Evolutionary conservation across 805 yeast species (phyloP), one percentile per base, ranked within the genome.

Genomic region (Candida dajiaensis): DNA sequence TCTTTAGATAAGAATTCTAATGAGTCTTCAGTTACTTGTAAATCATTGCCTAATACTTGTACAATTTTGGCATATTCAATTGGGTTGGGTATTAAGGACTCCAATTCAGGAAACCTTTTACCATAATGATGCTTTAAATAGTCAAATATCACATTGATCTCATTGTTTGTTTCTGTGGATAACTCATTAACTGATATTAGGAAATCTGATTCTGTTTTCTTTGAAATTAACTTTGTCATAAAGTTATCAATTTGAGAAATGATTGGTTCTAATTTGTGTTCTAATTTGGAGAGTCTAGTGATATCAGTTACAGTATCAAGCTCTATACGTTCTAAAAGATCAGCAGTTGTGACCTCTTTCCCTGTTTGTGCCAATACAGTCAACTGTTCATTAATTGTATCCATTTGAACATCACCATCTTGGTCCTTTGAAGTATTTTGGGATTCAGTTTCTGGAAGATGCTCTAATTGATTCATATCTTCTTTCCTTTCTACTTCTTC

Each of bases 61-160:
- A 85, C 73, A 1, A 80, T 67, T 23, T 67, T 67, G 9, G 84
- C 77, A 63, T 80, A 89, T 47, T 81, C 82, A 0, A 76, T 59
- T 0, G 92, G 81, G 48, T 77, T 77, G 11, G 79, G 68, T 1
- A 87, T 72, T 35, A 89, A 65, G 0, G 81, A 67, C 21, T 75
- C 84, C 42, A 89, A 66, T 56, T 89, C 96, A 0, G 86, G 81
- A 64, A 88, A 89, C 16, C 82, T 75, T 4, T 74, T 70, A 10
- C 70, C 65, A 57, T 88, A 89, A 22, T 72, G 70, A 0, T 72
- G 58, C 41, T 71, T 76, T 33, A 84, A 64, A 43, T 75, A 76
- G 6, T 71, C 61, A 49, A 77, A 77, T 10, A 84, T 57, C 3
- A 69, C 49, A 0, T 63, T 52, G 5, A 84, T 77, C 50, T 85